These are phyloP conservation scores for Fusarium sp. DNA, from an alignment of 2,329 filamentous ascomycete species.

Conservation along the genomic window DNA sequence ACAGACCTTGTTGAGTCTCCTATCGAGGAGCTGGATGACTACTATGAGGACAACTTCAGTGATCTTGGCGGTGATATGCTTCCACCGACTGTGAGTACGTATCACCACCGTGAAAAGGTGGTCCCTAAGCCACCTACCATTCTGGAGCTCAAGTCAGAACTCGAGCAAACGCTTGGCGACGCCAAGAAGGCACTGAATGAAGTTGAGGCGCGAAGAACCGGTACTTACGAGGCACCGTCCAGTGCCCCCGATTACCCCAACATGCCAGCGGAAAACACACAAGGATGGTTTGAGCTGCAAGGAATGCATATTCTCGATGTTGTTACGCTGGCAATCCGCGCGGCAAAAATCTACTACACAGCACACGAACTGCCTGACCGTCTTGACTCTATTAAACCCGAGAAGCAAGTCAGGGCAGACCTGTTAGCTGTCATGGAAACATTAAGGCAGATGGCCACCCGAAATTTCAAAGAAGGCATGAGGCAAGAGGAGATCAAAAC, in stretches of 20 bases:
- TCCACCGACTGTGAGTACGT: slow-evolving; percentile 97
- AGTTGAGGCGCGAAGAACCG: slow-evolving; percentile 54
- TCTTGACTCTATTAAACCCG: slow-evolving; percentile 86
- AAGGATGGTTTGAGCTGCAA: slow-evolving; percentile 86
- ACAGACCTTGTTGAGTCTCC: slow-evolving; percentile 59
- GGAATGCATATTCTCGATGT: slow-evolving; percentile 93
- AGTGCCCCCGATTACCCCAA: slow-evolving; percentile 48
- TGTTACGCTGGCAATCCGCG: slow-evolving; percentile 92
- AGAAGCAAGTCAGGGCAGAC: slow-evolving; percentile 85
- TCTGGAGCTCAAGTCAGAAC: slow-evolving; percentile 74
- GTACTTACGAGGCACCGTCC: slow-evolving; percentile 41
- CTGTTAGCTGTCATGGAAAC: slow-evolving; percentile 88
- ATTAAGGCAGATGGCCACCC: slow-evolving; percentile 87
- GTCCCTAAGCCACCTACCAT: slow-evolving; percentile 87
- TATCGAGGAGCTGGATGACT: slow-evolving; percentile 56
- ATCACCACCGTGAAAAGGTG: slow-evolving; percentile 84
- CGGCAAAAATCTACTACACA: slow-evolving; percentile 96
- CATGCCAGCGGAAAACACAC: slow-evolving; percentile 59
- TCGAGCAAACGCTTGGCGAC: slow-evolving; percentile 75
- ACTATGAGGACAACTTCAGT: slow-evolving; percentile 67
- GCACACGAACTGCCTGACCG: slow-evolving; percentile 88
- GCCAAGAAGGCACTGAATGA: slow-evolving; percentile 75
- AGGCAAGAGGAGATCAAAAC: slow-evolving; percentile 79
- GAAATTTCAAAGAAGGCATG: slow-evolving; percentile 86
- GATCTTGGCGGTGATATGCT: slow-evolving; percentile 82